phyloP scores from a whole-genome alignment of 1,139 yeast genomes.

The Wickerhamomyces sp. region DNA sequence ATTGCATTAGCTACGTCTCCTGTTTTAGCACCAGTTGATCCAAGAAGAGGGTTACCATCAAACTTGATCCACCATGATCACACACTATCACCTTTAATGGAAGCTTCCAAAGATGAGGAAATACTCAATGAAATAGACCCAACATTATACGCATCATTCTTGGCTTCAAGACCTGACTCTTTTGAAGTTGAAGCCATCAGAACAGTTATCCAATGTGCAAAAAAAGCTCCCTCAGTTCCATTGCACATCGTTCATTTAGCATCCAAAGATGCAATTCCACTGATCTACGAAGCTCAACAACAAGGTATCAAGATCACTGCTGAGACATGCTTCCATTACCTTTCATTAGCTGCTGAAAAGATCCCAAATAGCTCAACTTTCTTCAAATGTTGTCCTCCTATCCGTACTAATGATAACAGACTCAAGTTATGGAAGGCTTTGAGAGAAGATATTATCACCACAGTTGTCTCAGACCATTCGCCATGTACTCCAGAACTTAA shows the following conservation, averaged over 20 bases:
- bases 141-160: constrained; percentile 65
- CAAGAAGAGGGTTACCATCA: constrained; percentile 47
- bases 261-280: constrained; percentile 74
- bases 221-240: constrained; percentile 57
- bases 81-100: constrained; percentile 37
- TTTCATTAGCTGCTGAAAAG: constrained; percentile 69
- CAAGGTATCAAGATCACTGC: constrained; percentile 48
- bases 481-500: constrained; percentile 93
- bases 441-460: constrained; percentile 58
- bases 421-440: constrained; percentile 74
- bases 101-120: constrained; percentile 40
- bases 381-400: constrained; percentile 94
- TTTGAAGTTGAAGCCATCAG: constrained; percentile 83
- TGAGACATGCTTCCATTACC: constrained; percentile 92
- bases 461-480: constrained; percentile 92
- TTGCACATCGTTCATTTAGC: constrained; percentile 90
- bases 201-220: constrained; percentile 61
- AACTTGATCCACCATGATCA: constrained; percentile 36
- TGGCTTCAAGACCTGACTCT: constrained; percentile 82
- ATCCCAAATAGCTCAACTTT: constrained; percentile 75
- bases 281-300: constrained; percentile 60
- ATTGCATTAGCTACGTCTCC: constrained; percentile 52
- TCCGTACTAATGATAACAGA: constrained; percentile 69
- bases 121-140: constrained; percentile 51
- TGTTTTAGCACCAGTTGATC: constrained; percentile 52